Conservation (phyloP, 2,329 filamentous ascomycete genomes). For the Endothia cerciana region DNA sequence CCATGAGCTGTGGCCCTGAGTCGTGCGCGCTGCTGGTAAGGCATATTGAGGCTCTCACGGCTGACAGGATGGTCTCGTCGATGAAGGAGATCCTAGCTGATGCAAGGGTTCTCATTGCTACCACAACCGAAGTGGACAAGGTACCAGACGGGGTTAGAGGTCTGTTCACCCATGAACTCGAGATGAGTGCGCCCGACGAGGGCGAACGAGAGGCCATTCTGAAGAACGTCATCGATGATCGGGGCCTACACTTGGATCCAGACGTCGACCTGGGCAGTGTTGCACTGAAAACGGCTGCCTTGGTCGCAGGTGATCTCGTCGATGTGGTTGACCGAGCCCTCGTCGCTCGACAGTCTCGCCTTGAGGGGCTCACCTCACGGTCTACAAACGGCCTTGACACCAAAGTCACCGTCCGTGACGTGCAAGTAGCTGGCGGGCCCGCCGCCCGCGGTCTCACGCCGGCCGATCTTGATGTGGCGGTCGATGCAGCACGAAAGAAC, state of each 20-base stretch:
- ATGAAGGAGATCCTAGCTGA: constrained; percentile 83
- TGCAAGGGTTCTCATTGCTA: constrained; percentile 84
- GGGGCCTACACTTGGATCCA: constrained; percentile 75
- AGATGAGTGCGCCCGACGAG: constrained; percentile 92
- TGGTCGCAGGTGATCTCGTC: constrained; percentile 91
- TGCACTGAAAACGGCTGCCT: constrained; percentile 90
- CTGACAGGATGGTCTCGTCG: constrained; percentile 85
- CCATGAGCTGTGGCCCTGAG: constrained; percentile 83
- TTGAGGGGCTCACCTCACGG: constrained; percentile 69
- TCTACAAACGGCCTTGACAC: constrained; percentile 44
- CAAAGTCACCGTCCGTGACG: constrained; percentile 72
- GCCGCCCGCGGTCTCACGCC: constrained; percentile 78
- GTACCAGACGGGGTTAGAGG: constrained; percentile 87
- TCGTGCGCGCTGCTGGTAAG: constrained; percentile 84
- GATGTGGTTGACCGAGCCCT: constrained; percentile 92
- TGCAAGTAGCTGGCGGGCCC: constrained; percentile 86
- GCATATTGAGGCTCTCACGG: constrained; percentile 88
- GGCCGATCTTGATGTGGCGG: constrained; percentile 86
- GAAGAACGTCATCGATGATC: constrained; percentile 74
- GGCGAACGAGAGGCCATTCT: constrained; percentile 88
- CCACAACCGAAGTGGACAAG: constrained; percentile 93
- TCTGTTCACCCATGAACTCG: constrained; percentile 92
- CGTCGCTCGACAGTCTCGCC: constrained; percentile 73
- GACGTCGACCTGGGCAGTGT: constrained; percentile 84
- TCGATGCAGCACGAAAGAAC: constrained; percentile 94